phyloP scores from a whole-genome alignment of 768 basidiomycete genomes.

The Coprinellus micaceus region DNA sequence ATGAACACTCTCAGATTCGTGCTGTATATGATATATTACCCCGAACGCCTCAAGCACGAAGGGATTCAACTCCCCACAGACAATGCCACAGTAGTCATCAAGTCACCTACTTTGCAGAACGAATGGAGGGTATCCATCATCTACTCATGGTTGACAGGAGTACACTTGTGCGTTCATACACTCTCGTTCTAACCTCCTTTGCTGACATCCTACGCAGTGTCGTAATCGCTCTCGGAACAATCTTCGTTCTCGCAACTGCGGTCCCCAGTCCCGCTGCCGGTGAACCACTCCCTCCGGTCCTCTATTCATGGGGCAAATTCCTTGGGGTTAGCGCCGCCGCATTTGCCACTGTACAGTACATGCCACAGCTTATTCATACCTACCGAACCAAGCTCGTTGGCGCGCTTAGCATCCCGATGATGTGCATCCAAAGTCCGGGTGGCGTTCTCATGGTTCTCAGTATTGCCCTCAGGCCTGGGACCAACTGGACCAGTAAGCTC shows the following conservation, averaged over 20 bases:
- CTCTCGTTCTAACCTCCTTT: not conserved
- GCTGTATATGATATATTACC: constrained; percentile 91
- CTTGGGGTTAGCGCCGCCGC: constrained; percentile 78
- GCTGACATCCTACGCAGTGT: constrained; percentile 31
- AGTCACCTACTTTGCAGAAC: constrained; percentile 49
- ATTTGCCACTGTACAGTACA: constrained; percentile 81
- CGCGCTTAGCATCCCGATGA: constrained; percentile 91
- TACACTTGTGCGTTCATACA: constrained; percentile 65
- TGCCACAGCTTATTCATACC: constrained; percentile 82
- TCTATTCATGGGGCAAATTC: constrained; percentile 73
- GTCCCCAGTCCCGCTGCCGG: constrained; percentile 31
- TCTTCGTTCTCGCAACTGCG: constrained; percentile 51
- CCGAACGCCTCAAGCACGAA: constrained; percentile 71
- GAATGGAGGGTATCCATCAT: constrained; percentile 79
- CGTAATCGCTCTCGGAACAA: constrained; percentile 56
- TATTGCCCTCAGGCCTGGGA: constrained; percentile 61
- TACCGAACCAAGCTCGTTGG: constrained; percentile 80
- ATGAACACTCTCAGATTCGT: constrained; percentile 58
- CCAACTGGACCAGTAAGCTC: constrained; percentile 5
- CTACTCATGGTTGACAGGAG: constrained; percentile 64
- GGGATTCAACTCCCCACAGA: constrained; percentile 17
- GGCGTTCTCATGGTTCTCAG: constrained; percentile 82
- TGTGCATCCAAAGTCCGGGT: constrained; percentile 92
- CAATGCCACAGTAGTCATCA: constrained; percentile 38
- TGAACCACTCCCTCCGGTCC: constrained; percentile 28